phyloP scores from a whole-genome alignment of 2,329 filamentous ascomycete genomes.

The Shiraia sp. region DNA sequence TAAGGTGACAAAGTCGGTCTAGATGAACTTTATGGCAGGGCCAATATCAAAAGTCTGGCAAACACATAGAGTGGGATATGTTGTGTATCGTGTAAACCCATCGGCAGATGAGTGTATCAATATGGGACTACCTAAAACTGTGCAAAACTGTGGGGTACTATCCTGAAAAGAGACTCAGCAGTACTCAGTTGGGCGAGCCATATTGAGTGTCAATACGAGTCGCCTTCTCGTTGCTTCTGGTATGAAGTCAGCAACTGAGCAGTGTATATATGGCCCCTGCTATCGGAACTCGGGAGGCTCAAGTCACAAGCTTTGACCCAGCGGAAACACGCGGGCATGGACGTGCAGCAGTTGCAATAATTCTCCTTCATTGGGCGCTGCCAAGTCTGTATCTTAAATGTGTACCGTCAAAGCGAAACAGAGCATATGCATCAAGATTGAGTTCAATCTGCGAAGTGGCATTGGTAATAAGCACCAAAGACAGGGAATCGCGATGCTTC shows the following conservation, averaged over 20 bases:
- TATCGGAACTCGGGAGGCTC: not conserved
- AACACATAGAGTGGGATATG: too few species aligned
- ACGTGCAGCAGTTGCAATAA: constrained; percentile 4
- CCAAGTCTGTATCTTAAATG: constrained; percentile 9
- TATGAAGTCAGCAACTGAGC: too few species aligned
- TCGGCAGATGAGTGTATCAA: constrained; percentile 29
- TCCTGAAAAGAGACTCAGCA: too few species aligned
- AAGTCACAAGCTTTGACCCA: not conserved
- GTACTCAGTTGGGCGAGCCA: too few species aligned
- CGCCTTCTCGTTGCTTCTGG: too few species aligned
- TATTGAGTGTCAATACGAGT: too few species aligned
- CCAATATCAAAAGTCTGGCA: too few species aligned
- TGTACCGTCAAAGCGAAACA: constrained; percentile 10
- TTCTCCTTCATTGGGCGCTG: constrained; percentile 2
- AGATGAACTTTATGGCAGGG: too few species aligned
- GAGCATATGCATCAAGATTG: constrained; percentile 4
- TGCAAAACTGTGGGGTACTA: constrained; percentile 22
- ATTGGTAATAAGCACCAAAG: not conserved
- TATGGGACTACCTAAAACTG: constrained; percentile 11
- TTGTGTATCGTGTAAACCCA: constrained; percentile 11
- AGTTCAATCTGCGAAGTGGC: constrained; percentile 8
- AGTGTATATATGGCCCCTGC: too few species aligned
- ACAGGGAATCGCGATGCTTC: not conserved
- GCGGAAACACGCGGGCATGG: too few species aligned
- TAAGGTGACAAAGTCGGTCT: constrained; percentile 10